Conservation (phyloP, 2,329 filamentous ascomycete genomes). For the Cercospora sp. region DNA sequence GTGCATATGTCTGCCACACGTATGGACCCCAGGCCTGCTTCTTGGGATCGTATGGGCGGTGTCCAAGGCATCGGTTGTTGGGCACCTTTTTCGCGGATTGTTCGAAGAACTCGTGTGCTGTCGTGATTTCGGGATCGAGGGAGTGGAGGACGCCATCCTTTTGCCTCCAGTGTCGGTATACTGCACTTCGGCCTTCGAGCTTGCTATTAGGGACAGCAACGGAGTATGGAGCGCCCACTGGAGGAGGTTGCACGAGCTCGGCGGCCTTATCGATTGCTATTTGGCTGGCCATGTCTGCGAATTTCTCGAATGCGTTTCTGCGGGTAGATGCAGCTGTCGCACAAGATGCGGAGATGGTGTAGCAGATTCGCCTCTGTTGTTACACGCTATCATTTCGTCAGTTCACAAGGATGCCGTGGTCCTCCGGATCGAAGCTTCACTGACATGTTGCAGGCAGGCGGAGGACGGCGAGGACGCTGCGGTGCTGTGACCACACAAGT, state of each 20-base stretch:
- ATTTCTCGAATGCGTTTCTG: background rate
- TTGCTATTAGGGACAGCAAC: conserved; percentile 74
- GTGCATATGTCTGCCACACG: conserved; percentile 78
- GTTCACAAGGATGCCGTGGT: background rate
- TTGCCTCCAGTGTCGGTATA: conserved; percentile 84
- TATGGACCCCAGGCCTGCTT: conserved; percentile 76
- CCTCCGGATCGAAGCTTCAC: background rate
- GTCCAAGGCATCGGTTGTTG: conserved; percentile 73
- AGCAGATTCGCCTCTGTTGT: background rate
- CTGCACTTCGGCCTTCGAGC: conserved; percentile 66
- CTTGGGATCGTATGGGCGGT: conserved; percentile 72
- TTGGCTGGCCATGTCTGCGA: conserved; percentile 19
- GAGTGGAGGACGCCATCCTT: conserved; percentile 70
- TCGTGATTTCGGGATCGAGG: conserved; percentile 60
- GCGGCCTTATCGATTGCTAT: conserved; percentile 34
- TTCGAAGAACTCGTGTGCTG: conserved; percentile 40
- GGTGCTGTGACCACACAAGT: background rate
- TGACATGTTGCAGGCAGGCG: background rate
- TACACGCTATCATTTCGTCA: background rate
- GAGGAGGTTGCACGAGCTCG: conserved; percentile 63
- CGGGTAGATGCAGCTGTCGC: conserved; percentile 15
- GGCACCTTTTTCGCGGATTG: conserved; percentile 57
- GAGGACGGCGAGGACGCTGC: background rate
- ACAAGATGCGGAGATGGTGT: background rate
- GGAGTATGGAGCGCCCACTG: conserved; percentile 74